Evolutionary conservation across 2,329 filamentous ascomycete genomes (phyloP), one percentile per base, ranked within the genome.

Genomic region (Alternaria burnsii): DNA sequence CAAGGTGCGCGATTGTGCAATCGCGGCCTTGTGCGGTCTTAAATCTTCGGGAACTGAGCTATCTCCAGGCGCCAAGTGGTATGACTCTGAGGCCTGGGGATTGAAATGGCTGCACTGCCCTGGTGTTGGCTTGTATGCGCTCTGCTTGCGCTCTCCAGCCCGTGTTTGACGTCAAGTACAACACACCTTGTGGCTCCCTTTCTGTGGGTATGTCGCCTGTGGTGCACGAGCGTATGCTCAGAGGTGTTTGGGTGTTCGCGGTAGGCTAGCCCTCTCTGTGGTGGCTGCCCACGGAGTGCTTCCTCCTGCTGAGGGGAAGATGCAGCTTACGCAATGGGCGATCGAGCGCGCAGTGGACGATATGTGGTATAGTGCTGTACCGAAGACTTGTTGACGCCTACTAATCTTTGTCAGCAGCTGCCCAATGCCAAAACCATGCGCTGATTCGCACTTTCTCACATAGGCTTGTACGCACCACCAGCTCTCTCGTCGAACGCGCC

Each of bases 41-140:
- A 71, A 72, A 71, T 76, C 61, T 68, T 48, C 63, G 66, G 67
- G 67, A 65, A 53, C 28, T 62, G 65, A 36, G 61, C 59, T 74
- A 73, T 70, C 70, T 76, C 72, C 73, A 75, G 63, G n/a, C 52
- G 67, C 66, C 61, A 65, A 61, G 58, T 26, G 43, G 26, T 44
- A 32, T 59, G 40, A 53, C 40, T 50, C 60, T 61, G 41, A 38
- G 28, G 34, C 22, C 16, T 41, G 10, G 50, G 48, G 59, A 61
- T 64, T 70, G 58, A 68, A 68, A 67, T 67, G 57, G 58, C 47
- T 46, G 54, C 52, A 48, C 54, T 55, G 59, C 40, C 68, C 64
- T 61, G 43, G 58, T 60, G 41, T 51, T 24, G 43, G 32, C 46
- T 56, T 56, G 42, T 54, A 43, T 55, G 59, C 47, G 58, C 57